phyloP scores from a whole-genome alignment of 371 early-diverging fungal genomes.

The Mucor racemosus region DNA sequence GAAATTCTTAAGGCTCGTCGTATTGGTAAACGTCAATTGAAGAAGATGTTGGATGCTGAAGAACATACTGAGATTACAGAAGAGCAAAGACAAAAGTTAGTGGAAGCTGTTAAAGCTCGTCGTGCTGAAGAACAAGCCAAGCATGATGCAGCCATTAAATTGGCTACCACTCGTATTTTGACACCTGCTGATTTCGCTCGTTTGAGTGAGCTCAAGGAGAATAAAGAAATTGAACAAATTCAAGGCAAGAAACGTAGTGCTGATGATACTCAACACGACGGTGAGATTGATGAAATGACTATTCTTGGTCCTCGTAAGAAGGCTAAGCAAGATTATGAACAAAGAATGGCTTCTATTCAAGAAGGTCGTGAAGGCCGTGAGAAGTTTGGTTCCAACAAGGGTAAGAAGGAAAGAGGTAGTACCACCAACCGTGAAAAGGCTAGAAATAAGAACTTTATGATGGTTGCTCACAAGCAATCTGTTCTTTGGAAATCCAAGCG shows the following conservation, averaged over 20 bases:
- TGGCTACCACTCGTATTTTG: conserved; percentile 72
- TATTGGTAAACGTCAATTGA: conserved; percentile 54
- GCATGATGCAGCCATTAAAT: conserved; percentile 41
- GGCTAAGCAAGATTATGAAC: conserved; percentile 90
- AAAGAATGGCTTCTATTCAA: conserved; percentile 83
- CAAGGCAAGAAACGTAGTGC: conserved; percentile 49
- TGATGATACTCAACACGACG: conserved; percentile 47
- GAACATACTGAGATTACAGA: conserved; percentile 56
- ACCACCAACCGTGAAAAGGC: conserved; percentile 92
- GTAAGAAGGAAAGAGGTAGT: conserved; percentile 78
- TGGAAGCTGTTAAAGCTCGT: conserved; percentile 40
- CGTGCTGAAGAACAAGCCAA: conserved; percentile 49
- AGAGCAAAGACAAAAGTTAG: conserved; percentile 50
- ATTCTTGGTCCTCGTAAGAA: conserved; percentile 88
- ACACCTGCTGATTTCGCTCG: conserved; percentile 92
- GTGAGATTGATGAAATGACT: conserved; percentile 67
- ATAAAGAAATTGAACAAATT: conserved; percentile 55
- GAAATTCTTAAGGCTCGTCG: conserved; percentile 42
- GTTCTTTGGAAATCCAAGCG: conserved; percentile 84
- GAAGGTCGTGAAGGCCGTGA: conserved; percentile 90
- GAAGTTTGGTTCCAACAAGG: conserved; percentile 90
- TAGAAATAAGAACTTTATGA: conserved; percentile 92
- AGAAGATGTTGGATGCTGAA: conserved; percentile 50
- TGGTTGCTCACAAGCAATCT: conserved; percentile 91
- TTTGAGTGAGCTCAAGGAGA: conserved; percentile 72